Base-by-base conservation (phyloP, 495 filamentous ascomycete species). In the Xanthoparmelia taractica region DNA sequence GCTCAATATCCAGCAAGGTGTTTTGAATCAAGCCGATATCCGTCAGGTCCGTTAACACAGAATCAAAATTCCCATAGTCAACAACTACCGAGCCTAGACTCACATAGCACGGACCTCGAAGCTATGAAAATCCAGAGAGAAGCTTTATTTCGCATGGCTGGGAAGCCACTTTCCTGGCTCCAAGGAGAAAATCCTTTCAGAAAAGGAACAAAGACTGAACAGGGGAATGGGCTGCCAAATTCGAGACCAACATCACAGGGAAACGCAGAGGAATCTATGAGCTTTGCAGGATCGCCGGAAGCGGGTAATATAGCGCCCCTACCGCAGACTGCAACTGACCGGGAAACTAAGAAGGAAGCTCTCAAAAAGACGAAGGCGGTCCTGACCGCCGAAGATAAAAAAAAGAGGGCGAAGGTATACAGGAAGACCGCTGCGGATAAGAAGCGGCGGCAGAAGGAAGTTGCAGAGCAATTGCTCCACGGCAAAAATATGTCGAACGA, bases 391-490 rank as follows among this genome's bases (percentile, higher is more conserved):
- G 25, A 15, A 41, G 43, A 25, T 10, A 43, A 34, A 23, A 56
- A 43, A 31, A 20, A 20, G 18, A 20, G 8, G 15, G 25, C 15
- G 41, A 41, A 31, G 4, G 8, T 0, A 1, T 55, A 62, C 25
- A 50, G 36, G 36, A 62, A 62, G 50, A 62, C 2, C 20, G 37
- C 50, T 41, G 40, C 36, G 25, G 60, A 43, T 4, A 62, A 43
- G 37, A 62, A 62, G 8, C 55, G 41, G 60, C 25, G 8, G 12
- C 37, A 61, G 4, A 48, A 55, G 36, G 10, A 15, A 40, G 10
- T 12, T 33, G 38, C 38, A 33, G 33, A 43, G 25, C 38, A 59
- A n/a, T 40, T 33, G 38, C 17, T 33, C 27, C 17, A n/a, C 25
- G 23, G 41, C 17, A 18, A 7, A 6, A 31, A 31, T 31, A n/a